Conservation (phyloP, 2,329 filamentous ascomycete species). For the Simplicillium sp. region DNA sequence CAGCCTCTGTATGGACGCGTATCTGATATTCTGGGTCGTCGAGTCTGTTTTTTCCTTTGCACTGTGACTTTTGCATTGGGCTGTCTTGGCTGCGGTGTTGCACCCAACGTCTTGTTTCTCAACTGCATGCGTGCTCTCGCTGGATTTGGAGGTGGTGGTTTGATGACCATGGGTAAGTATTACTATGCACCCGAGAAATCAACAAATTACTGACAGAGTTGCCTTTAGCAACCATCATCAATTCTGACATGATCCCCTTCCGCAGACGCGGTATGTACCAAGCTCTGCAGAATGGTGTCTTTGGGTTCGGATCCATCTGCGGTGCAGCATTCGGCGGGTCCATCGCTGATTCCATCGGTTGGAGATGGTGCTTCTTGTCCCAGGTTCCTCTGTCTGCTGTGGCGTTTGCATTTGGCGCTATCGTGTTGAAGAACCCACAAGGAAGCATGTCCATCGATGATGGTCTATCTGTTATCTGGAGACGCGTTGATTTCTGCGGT, state of each 20-base stretch:
- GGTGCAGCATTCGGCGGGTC: slow-evolving; percentile 57
- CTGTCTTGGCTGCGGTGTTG: slow-evolving; percentile 56
- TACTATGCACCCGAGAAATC: background rate
- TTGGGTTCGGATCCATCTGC: slow-evolving; percentile 52
- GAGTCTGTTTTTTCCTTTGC: slow-evolving; percentile 54
- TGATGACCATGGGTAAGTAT: slow-evolving; percentile 57
- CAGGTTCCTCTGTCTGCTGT: slow-evolving; percentile 50
- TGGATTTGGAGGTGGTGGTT: slow-evolving; percentile 59
- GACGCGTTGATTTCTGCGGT: slow-evolving; percentile 48
- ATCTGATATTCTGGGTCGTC: slow-evolving; percentile 59
- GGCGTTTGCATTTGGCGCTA: slow-evolving; percentile 42
- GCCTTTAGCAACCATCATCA: slow-evolving; percentile 37
- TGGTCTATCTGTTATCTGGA: slow-evolving; percentile 32
- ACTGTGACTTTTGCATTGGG: slow-evolving; percentile 52
- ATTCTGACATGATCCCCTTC: slow-evolving; percentile 55
- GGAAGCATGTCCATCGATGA: slow-evolving; percentile 16
- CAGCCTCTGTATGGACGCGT: slow-evolving; percentile 64
- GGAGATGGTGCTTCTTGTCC: slow-evolving; percentile 57
- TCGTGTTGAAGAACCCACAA: slow-evolving; percentile 40
- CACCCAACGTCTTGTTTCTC: slow-evolving; percentile 46
- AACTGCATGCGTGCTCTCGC: slow-evolving; percentile 57
- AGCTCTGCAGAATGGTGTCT: slow-evolving; percentile 50
- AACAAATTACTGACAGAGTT: background rate
- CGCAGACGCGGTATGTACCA: slow-evolving; percentile 48
- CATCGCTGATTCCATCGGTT: slow-evolving; percentile 55